Conservation (phyloP, 192 early-diverging fungal genomes). For the Coemansia sp. region DNA sequence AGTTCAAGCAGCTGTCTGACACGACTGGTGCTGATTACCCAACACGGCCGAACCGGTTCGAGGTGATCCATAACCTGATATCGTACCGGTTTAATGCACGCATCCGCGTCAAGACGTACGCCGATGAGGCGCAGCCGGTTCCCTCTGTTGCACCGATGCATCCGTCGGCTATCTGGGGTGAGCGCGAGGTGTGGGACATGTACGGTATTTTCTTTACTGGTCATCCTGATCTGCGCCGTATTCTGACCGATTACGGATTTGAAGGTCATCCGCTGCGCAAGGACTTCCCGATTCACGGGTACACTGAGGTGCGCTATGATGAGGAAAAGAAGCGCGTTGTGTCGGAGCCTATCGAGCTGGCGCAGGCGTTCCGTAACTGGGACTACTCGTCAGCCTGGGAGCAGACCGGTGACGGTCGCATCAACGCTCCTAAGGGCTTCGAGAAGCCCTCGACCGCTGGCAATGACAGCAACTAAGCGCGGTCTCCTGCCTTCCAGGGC, state of each 20-base stretch:
- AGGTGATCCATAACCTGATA: conserved; percentile 93
- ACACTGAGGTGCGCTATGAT: conserved; percentile 97
- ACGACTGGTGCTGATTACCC: conserved; percentile 93
- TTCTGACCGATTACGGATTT: conserved; percentile 98
- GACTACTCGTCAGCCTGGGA: conserved; percentile 97
- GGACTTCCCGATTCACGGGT: conserved; percentile 99
- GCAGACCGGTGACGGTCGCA: conserved; percentile 67
- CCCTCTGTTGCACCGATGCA: conserved; percentile 81
- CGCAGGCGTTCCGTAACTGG: conserved; percentile 95
- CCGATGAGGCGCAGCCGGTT: conserved; percentile 86
- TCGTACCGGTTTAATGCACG: conserved; percentile 86
- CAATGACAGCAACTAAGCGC: conserved; percentile 9
- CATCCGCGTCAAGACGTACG: conserved; percentile 97
- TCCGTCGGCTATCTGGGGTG: conserved; percentile 93
- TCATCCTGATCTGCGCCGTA: conserved; percentile 94
- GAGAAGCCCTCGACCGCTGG: conserved; percentile 19
- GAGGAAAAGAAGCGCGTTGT: conserved; percentile 98
- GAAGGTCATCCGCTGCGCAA: conserved; percentile 94
- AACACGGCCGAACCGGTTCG: conserved; percentile 88
- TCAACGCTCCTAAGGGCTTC: conserved; percentile 52
- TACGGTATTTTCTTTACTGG: conserved; percentile 94
- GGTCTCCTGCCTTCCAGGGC: too few species aligned
- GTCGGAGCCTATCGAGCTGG: conserved; percentile 91
- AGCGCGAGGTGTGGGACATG: conserved; percentile 99
- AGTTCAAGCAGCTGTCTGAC: conserved; percentile 92